These are phyloP conservation scores for Vicia faba DNA, from an alignment of 306 rosid genomes.

Conservation along the genomic window DNA sequence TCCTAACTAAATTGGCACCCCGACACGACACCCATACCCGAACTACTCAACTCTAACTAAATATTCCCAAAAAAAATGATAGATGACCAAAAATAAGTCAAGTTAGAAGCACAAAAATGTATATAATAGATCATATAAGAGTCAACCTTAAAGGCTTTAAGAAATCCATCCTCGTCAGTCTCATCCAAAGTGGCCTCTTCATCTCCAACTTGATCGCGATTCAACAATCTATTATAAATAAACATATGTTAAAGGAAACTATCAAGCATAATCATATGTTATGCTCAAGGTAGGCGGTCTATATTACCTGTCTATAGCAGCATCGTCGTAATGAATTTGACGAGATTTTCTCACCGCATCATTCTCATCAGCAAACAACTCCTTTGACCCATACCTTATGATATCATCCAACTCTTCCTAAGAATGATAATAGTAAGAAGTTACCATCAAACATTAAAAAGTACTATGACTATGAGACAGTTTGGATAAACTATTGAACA, in stretches of 20 bases:
- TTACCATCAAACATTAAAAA: slow-evolving; percentile 37
- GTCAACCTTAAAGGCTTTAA: slow-evolving; percentile 89
- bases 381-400: slow-evolving; percentile 93
- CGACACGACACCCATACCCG: too few relatives aligned
- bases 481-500: background rate
- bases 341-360: slow-evolving; percentile 85
- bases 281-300: slow-evolving; percentile 3
- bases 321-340: slow-evolving; percentile 94
- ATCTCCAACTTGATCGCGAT: slow-evolving; percentile 83
- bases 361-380: slow-evolving; percentile 92
- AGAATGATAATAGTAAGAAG: slow-evolving; percentile 30
- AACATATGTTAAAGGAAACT: slow-evolving; percentile 31
- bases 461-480: background rate
- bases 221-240: slow-evolving; percentile 63
- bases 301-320: slow-evolving; percentile 83
- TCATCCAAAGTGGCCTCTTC: slow-evolving; percentile 84
- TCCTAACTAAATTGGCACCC: too few relatives aligned
- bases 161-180: slow-evolving; percentile 83
- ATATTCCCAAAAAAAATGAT: too few relatives aligned
- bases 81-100: background rate
- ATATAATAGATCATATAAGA: slow-evolving; percentile 30
- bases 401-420: slow-evolving; percentile 98
- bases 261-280: slow-evolving; percentile 31
- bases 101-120: slow-evolving; percentile 1
- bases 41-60: too few relatives aligned